Evolutionary conservation across 148 eudicot genomes (phyloP).

Genomic region (Tetragonia tetragonoides): DNA sequence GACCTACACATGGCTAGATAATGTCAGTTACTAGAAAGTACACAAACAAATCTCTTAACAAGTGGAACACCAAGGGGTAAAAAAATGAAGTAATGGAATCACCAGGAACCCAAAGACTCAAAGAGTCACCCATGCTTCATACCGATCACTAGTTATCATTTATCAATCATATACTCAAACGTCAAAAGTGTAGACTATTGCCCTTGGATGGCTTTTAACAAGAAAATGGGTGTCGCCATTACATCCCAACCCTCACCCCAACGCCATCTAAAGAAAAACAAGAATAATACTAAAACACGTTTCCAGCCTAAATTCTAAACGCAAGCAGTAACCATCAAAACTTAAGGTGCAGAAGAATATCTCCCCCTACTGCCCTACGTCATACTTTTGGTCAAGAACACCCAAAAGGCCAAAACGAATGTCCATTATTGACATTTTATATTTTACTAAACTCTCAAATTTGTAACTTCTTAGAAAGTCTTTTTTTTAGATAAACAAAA

Average conservation of each 20-base stretch:
- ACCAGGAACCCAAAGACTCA: too few species aligned
- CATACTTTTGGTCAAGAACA: neutral
- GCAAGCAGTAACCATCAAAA: neutral
- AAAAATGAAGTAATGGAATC: neutral
- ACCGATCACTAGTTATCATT: too few species aligned
- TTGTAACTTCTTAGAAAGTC: too few species aligned
- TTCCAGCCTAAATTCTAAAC: neutral
- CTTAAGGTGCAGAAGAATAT: neutral
- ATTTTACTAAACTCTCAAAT: neutral
- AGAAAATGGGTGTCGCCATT: too few species aligned
- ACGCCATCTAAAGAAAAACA: too few species aligned
- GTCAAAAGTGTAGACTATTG: too few species aligned
- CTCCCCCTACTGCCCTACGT: neutral
- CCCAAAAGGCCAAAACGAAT: neutral
- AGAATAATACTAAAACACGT: neutral
- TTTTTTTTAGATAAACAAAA: too few species aligned
- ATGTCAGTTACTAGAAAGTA: constrained; percentile 23
- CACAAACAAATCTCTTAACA: neutral
- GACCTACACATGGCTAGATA: constrained; percentile 70
- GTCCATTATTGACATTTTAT: neutral
- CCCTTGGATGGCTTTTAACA: too few species aligned
- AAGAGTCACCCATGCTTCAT: too few species aligned
- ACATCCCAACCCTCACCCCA: too few species aligned
- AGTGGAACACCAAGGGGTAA: neutral
- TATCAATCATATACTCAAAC: too few species aligned